These are phyloP conservation scores for Thelonectria blattea DNA, from an alignment of 2,329 filamentous ascomycete genomes.

Conservation along the genomic window DNA sequence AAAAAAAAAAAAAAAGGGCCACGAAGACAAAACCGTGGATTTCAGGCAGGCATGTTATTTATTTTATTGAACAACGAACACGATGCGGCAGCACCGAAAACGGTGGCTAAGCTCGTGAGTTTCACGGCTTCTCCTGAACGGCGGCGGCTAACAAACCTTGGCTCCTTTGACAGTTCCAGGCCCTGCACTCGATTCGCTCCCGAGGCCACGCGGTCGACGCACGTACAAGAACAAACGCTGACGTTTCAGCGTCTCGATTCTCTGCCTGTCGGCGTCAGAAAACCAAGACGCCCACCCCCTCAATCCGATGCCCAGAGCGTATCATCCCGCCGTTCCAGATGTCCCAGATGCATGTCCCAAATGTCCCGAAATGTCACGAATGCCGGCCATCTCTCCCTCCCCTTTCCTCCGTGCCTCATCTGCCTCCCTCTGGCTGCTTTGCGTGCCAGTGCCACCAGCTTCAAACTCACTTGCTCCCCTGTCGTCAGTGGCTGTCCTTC, in stretches of 20 bases:
- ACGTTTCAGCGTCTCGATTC: not conserved
- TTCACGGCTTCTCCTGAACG: slow-evolving; percentile 26
- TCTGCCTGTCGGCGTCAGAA: not conserved
- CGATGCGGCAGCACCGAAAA: slow-evolving; percentile 11
- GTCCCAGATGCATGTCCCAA: not conserved
- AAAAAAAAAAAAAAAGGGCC: not conserved
- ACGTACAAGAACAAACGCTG: not conserved
- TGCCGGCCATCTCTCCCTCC: not conserved
- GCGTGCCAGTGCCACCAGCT: not conserved
- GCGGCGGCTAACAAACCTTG: not conserved
- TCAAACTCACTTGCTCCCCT: not conserved
- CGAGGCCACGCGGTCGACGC: not conserved
- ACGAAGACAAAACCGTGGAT: not conserved
- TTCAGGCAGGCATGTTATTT: not conserved
- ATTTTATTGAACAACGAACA: not conserved
- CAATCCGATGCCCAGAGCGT: slow-evolving; percentile 23
- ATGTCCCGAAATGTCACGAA: slow-evolving; percentile 6
- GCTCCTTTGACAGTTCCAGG: not conserved
- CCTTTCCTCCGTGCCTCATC: slow-evolving; percentile 1
- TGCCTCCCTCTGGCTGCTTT: not conserved
- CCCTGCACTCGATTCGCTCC: not conserved
- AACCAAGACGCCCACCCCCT: not conserved
- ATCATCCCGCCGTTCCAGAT: slow-evolving; percentile 14
- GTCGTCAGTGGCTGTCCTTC: not conserved
- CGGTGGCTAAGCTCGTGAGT: slow-evolving; percentile 24